A percentile compares a stretch with the other conserved stretches of the same genome.
These are phyloP conservation scores for Blastocladiella emersonii DNA, from an alignment of 371 early-diverging fungal species.

Conservation along the genomic window DNA sequence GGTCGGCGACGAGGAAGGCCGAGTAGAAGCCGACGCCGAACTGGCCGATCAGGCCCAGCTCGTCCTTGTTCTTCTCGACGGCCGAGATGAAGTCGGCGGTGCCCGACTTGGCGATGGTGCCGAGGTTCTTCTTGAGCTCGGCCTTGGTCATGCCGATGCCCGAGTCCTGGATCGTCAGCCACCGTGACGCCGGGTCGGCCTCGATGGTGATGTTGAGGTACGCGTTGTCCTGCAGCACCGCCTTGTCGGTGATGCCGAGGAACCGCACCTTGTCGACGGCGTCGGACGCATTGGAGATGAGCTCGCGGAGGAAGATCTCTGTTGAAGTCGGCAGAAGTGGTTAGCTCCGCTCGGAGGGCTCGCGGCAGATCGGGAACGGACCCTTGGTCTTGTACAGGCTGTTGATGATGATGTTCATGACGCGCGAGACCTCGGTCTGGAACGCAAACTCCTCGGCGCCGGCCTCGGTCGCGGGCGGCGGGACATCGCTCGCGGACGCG, in stretches of 20 bases:
- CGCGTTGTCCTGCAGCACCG: constrained; percentile 33
- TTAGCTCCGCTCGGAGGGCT: background rate
- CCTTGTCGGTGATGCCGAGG: constrained; percentile 52
- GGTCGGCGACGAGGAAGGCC: constrained; percentile 85
- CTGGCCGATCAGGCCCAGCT: constrained; percentile 75
- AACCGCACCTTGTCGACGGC: constrained; percentile 90
- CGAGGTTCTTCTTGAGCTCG: constrained; percentile 79
- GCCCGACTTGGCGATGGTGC: constrained; percentile 88
- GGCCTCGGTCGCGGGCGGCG: background rate
- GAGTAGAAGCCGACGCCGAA: constrained; percentile 77
- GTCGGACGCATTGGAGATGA: constrained; percentile 94
- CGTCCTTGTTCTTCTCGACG: constrained; percentile 39
- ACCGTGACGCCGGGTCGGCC: constrained; percentile 46
- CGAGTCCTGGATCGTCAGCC: constrained; percentile 73
- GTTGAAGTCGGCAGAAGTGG: constrained; percentile 4
- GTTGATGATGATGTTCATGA: constrained; percentile 87
- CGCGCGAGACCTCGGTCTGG: constrained; percentile 58
- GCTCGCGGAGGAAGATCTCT: constrained; percentile 89
- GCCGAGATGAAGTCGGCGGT: constrained; percentile 68
- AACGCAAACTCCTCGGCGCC: constrained; percentile 18
- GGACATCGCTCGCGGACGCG: too few species aligned
- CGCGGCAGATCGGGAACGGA: background rate
- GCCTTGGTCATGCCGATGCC: constrained; percentile 95
- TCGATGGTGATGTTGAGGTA: constrained; percentile 59
- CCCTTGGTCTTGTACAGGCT: constrained; percentile 13